phyloP scores from a whole-genome alignment of 805 yeast genomes.

The Barnettozyma sucrosica region DNA sequence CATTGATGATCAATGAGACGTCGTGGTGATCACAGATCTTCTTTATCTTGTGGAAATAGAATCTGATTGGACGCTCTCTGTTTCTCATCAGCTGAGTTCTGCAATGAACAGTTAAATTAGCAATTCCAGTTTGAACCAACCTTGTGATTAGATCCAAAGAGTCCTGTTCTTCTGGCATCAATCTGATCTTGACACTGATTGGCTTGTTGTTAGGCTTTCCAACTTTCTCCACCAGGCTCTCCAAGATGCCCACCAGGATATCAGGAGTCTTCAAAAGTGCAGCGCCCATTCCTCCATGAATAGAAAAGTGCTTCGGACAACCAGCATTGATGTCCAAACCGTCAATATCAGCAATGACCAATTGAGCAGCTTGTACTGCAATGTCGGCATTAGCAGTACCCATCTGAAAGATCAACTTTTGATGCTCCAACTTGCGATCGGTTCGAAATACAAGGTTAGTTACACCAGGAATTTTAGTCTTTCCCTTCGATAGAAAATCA shows the following conservation, averaged over 20 bases:
- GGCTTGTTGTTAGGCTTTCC: constrained; percentile 75
- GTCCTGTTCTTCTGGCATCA: constrained; percentile 57
- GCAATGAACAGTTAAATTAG: constrained; percentile 86
- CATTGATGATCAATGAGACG: constrained; percentile 78
- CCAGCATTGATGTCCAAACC: constrained; percentile 95
- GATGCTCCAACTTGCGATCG: constrained; percentile 52
- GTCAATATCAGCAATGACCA: constrained; percentile 79
- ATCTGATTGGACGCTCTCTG: constrained; percentile 74
- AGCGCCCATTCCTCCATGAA: constrained; percentile 98
- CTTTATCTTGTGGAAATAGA: constrained; percentile 56
- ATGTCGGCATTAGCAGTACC: constrained; percentile 81
- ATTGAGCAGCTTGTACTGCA: constrained; percentile 83
- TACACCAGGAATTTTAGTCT: constrained; percentile 39
- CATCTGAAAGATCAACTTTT: constrained; percentile 76
- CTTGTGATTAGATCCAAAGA: constrained; percentile 54
- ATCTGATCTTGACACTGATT: constrained; percentile 84
- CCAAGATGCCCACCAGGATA: constrained; percentile 60
- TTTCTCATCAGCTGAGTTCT: constrained; percentile 86
- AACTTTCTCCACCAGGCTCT: constrained; percentile 64
- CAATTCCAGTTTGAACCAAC: constrained; percentile 71
- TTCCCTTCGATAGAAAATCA: constrained; percentile 47
- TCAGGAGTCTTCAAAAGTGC: constrained; percentile 84
- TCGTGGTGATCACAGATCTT: constrained; percentile 52
- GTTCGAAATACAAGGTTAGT: constrained; percentile 70
- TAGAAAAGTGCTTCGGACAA: constrained; percentile 92